Conservation (phyloP, 106 monocot species). For the Triglochin maritima region DNA sequence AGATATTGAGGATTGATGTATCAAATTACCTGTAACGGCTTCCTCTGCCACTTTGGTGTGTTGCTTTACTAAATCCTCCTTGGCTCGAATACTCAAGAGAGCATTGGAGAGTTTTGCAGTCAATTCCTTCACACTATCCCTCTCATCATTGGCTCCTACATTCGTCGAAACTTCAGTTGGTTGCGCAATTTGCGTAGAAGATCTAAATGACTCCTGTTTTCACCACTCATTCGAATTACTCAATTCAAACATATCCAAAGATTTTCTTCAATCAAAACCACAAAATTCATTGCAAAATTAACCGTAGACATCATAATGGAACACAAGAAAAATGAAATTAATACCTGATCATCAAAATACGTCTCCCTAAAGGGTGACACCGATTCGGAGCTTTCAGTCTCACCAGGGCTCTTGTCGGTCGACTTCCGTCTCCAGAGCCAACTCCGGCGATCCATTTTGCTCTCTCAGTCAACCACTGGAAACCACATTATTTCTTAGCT, state of each 20-base stretch:
- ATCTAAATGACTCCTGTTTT: constrained; percentile 14
- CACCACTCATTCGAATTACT: not conserved
- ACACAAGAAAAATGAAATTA: not conserved
- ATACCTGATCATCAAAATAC: constrained; percentile 66
- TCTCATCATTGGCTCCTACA: constrained; percentile 11
- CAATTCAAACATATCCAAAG: not conserved
- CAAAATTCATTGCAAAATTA: not conserved
- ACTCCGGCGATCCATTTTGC: constrained; percentile 46
- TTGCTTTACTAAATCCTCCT: constrained; percentile 75
- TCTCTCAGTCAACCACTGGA: not conserved
- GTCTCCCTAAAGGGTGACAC: constrained; percentile 42
- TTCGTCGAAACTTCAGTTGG: constrained; percentile 30
- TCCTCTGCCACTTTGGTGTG: constrained; percentile 87
- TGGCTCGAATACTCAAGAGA: constrained; percentile 46
- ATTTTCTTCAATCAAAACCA: not conserved
- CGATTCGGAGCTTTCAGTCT: constrained; percentile 73
- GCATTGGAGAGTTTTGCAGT: constrained; percentile 60
- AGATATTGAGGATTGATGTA: not conserved
- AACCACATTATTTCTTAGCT: not conserved
- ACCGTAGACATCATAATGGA: not conserved
- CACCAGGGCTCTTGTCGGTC: constrained; percentile 58
- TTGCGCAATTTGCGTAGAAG: constrained; percentile 21
- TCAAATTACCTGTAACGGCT: constrained; percentile 62
- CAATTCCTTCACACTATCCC: constrained; percentile 30
- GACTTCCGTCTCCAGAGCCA: constrained; percentile 60